These are phyloP conservation scores for Magnusiomyces paraingens DNA, from an alignment of 1,139 yeast genomes.

Conservation along the genomic window DNA sequence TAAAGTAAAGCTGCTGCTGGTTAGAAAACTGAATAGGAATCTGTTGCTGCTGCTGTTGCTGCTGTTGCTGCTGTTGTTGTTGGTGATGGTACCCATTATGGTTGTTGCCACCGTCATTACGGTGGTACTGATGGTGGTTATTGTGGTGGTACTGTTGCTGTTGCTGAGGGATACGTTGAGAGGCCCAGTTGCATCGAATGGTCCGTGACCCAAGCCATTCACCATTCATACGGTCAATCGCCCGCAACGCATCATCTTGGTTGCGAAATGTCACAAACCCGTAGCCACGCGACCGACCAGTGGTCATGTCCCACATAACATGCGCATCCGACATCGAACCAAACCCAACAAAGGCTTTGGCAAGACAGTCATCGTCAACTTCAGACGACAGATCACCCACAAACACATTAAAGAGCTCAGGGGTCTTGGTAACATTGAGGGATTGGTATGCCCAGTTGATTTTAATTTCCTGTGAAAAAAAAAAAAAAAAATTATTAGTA, in stretches of 20 bases:
- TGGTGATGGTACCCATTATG: conserved; percentile 5
- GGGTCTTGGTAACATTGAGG: conserved; percentile 47
- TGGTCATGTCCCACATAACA: conserved; percentile 97
- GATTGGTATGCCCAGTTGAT: conserved; percentile 85
- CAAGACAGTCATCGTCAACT: conserved; percentile 69
- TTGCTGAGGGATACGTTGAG: conserved; percentile 43
- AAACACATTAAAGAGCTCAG: conserved; percentile 61
- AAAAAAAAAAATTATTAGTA: conserved; percentile 17
- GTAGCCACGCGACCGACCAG: conserved; percentile 85
- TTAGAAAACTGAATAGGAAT: neutral
- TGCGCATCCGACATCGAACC: conserved; percentile 72
- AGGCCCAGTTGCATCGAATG: conserved; percentile 85
- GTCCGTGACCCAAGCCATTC: conserved; percentile 64
- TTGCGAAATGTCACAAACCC: conserved; percentile 81
- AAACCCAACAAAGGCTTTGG: conserved; percentile 52
- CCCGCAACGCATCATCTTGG: conserved; percentile 65
- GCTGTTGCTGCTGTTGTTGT: conserved; percentile 5
- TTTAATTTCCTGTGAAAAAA: conserved; percentile 41
- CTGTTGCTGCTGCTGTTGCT: conserved; percentile 4
- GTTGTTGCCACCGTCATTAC: conserved; percentile 9
- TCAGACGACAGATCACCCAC: conserved; percentile 85
- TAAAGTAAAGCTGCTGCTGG: conserved; percentile 2
- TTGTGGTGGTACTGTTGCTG: conserved; percentile 12
- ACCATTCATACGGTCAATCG: conserved; percentile 72
- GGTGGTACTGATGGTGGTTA: neutral